A percentile compares a stretch with the other conserved stretches of the same genome.
Conservation (phyloP, 2,329 filamentous ascomycete species). For the Colletotrichum phormii region DNA sequence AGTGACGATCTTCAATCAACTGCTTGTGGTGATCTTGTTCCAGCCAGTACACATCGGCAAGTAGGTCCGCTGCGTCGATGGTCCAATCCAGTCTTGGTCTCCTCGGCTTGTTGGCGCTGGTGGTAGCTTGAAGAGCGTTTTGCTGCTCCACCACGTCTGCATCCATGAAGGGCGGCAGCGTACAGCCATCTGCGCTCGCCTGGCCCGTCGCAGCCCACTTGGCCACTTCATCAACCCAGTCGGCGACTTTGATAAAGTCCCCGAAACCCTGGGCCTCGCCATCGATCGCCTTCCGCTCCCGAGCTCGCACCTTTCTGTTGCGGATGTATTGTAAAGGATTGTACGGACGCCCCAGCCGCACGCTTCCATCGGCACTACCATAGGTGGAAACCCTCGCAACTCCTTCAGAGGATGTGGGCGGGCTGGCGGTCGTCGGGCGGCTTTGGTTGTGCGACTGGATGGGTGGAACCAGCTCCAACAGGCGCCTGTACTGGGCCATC, state of each 20-base stretch:
- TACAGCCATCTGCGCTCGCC: constrained; percentile 46
- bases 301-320: constrained; percentile 85
- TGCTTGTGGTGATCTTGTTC: constrained; percentile 85
- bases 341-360: constrained; percentile 75
- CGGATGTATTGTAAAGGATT: constrained; percentile 94
- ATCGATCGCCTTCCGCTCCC: constrained; percentile 81
- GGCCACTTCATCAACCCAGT: constrained; percentile 81
- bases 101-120: constrained; percentile 67
- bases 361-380: constrained; percentile 49
- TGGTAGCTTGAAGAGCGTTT: constrained; percentile 55
- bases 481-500: constrained; percentile 82
- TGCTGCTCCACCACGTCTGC: constrained; percentile 53
- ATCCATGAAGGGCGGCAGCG: constrained; percentile 58
- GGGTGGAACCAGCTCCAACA: constrained; percentile 84
- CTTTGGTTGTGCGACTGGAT: constrained; percentile 61
- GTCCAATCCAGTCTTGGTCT: constrained; percentile 88
- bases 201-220: constrained; percentile 55
- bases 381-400: constrained; percentile 39
- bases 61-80: constrained; percentile 83
- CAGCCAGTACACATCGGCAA: constrained; percentile 92
- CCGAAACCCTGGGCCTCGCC: constrained; percentile 82
- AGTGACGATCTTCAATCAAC: constrained; percentile 83
- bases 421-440: constrained; percentile 53
- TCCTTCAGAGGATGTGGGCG: constrained; percentile 54
- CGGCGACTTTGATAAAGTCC: constrained; percentile 76